These are phyloP conservation scores for Coemansia sp. DNA, from an alignment of 192 early-diverging fungal species.

Conservation along the genomic window DNA sequence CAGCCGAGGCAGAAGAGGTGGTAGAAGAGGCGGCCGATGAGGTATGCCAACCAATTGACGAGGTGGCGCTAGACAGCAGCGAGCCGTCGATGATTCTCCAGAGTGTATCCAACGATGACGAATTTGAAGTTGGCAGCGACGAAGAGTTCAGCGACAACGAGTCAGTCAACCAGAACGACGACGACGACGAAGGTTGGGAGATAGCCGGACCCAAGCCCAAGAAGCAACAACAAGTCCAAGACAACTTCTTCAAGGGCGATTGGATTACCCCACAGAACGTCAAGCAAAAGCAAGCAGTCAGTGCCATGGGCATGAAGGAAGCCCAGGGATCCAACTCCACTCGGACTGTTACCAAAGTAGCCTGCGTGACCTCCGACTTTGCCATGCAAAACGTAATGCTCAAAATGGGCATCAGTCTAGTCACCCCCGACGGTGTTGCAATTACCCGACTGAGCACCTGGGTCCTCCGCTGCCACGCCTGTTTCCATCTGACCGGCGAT, in stretches of 20 bases:
- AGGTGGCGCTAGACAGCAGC: neutral
- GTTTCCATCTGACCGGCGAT: conserved; percentile 80
- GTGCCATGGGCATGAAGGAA: conserved; percentile 58
- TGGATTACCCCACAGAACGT: conserved; percentile 97
- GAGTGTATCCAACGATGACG: conserved; percentile 15
- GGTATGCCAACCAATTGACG: neutral
- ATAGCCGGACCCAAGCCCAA: conserved; percentile 33
- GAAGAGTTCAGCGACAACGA: conserved; percentile 14
- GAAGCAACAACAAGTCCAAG: conserved; percentile 23
- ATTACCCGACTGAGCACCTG: conserved; percentile 82
- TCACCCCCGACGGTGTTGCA: conserved; percentile 80
- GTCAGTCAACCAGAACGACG: conserved; percentile 19
- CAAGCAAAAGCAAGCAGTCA: conserved; percentile 65
- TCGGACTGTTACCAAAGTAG: conserved; percentile 64
- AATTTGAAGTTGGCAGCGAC: conserved; percentile 21
- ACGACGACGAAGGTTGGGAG: conserved; percentile 59
- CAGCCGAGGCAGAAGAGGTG: neutral
- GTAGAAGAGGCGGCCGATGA: neutral
- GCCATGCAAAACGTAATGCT: conserved; percentile 97
- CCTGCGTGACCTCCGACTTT: conserved; percentile 90
- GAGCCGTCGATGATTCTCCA: conserved; percentile 7
- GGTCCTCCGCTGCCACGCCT: conserved; percentile 94
- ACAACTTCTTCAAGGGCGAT: conserved; percentile 70
- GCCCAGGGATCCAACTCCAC: conserved; percentile 24
- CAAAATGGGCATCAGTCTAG: conserved; percentile 86